phyloP scores from a whole-genome alignment of 148 eudicot species.

The Silene latifolia region DNA sequence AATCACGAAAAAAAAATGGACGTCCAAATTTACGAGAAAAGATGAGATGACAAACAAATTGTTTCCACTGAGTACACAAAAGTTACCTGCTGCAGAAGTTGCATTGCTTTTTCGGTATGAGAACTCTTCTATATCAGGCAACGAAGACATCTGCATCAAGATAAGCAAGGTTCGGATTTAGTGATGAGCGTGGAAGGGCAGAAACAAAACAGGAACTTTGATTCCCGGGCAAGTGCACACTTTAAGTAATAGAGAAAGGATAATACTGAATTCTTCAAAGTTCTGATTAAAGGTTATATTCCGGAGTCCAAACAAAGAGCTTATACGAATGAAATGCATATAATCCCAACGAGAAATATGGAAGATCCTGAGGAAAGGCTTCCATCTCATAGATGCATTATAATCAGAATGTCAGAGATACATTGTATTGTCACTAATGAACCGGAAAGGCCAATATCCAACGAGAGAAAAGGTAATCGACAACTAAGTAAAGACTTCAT shows the following conservation, averaged over 20 bases:
- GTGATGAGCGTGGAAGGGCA: not conserved
- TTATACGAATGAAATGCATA: not conserved
- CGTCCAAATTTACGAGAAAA: not conserved
- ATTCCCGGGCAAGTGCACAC: not conserved
- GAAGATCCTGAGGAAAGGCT: no score
- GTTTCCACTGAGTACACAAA: not conserved
- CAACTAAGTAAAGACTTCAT: not conserved
- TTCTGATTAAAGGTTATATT: not conserved
- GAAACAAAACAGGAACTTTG: not conserved
- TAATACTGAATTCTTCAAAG: not conserved
- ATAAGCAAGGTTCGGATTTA: not conserved
- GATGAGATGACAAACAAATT: not conserved
- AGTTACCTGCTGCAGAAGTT: conserved; percentile 38
- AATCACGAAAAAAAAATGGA: not conserved
- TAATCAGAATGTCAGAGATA: not conserved
- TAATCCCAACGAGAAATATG: not conserved
- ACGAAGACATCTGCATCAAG: conserved; percentile 21
- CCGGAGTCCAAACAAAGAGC: not conserved
- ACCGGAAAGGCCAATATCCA: not conserved
- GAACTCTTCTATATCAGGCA: conserved; percentile 87
- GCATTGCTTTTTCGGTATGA: conserved; percentile 39
- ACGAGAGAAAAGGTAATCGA: not conserved
- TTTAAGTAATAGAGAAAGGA: not conserved
- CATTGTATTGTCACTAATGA: not conserved
- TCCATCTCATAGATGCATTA: no score